These are phyloP conservation scores for Ascochyta viciae-villosae DNA, from an alignment of 2,329 filamentous ascomycete species.

Conservation along the genomic window DNA sequence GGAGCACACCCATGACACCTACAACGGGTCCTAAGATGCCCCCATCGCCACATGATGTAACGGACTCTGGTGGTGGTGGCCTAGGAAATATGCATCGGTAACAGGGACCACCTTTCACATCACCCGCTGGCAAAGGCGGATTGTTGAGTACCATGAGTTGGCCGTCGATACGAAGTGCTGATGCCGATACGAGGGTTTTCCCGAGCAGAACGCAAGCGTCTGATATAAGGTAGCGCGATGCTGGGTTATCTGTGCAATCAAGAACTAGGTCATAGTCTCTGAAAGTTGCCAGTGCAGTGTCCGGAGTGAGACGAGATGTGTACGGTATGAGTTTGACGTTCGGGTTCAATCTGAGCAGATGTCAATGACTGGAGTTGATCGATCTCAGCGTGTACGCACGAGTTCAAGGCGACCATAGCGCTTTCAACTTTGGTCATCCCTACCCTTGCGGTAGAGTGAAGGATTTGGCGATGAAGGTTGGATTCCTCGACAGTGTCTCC, in stretches of 20 bases:
- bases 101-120: constrained; percentile 74
- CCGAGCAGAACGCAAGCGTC: constrained; percentile 82
- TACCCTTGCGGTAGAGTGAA: constrained; percentile 74
- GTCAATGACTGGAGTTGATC: constrained; percentile 12
- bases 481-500: constrained; percentile 87
- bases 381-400: constrained; percentile 47
- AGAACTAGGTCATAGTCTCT: constrained; percentile 80
- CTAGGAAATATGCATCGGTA: constrained; percentile 93
- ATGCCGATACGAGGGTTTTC: constrained; percentile 86
- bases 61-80: constrained; percentile 82
- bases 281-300: constrained; percentile 72
- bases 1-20: constrained; percentile 89
- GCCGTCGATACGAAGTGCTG: constrained; percentile 85
- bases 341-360: constrained; percentile 70
- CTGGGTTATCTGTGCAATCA: constrained; percentile 94
- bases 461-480: constrained; percentile 91
- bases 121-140: constrained; percentile 69
- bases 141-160: constrained; percentile 89
- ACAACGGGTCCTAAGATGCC: constrained; percentile 93
- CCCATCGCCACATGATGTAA: constrained; percentile 88
- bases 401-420: constrained; percentile 54
- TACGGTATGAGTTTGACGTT: constrained; percentile 70
- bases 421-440: constrained; percentile 84
- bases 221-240: constrained; percentile 89
- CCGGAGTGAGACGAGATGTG: constrained; percentile 68